A percentile compares a stretch with the other conserved stretches of the same genome.
These are phyloP conservation scores for Tetradesmus lagerheimii DNA, from an alignment of 139 green algal species.

Conservation along the genomic window DNA sequence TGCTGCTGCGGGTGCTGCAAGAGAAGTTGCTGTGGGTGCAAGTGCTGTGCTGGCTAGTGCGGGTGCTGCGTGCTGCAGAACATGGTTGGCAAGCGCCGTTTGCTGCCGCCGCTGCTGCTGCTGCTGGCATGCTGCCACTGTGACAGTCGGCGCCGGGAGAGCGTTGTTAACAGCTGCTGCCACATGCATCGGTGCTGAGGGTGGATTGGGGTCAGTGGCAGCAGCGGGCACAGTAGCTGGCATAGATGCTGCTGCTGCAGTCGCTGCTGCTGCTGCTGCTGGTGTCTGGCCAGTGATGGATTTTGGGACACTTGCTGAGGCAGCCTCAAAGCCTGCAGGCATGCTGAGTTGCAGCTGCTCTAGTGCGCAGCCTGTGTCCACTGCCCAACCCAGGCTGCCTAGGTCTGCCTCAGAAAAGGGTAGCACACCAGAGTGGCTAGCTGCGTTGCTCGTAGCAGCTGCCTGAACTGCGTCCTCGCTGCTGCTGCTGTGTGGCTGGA, in stretches of 20 bases:
- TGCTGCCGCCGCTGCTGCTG: constrained; percentile 3
- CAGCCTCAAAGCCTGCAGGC: not conserved
- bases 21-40: not conserved
- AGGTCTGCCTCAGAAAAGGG: constrained; percentile 21
- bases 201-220: not conserved
- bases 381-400: constrained; percentile 24
- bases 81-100: not conserved
- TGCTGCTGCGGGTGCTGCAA: not conserved
- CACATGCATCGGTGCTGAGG: not conserved
- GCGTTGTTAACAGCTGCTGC: not conserved
- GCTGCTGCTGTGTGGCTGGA: not conserved
- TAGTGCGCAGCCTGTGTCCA: constrained; percentile 18
- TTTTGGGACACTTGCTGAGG: not conserved
- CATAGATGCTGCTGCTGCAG: not conserved
- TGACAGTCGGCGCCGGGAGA: not conserved
- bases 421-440: not conserved
- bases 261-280: constrained; percentile 1
- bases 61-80: not conserved
- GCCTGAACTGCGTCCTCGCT: not conserved
- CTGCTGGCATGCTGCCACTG: not conserved
- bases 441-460: not conserved
- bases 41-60: not conserved
- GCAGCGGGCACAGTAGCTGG: not conserved
- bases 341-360: not conserved
- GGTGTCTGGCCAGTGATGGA: not conserved